phyloP scores from a whole-genome alignment of 139 green algal genomes.

The Protoeuglena noctilucae region DNA sequence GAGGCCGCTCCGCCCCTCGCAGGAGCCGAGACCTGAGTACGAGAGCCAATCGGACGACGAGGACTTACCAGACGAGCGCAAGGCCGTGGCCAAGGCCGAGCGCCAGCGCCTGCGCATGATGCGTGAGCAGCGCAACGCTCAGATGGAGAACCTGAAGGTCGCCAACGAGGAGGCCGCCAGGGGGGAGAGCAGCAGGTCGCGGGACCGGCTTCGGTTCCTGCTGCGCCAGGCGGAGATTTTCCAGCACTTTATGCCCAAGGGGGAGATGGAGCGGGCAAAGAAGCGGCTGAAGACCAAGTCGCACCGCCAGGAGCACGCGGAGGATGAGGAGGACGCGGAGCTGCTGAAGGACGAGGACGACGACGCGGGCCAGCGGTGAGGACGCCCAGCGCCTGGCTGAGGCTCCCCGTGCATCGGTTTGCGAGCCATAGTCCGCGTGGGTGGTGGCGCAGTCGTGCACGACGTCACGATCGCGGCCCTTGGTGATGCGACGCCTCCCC shows the following conservation, averaged over 20 bases:
- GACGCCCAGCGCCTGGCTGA: slow-evolving; percentile 17
- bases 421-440: background rate
- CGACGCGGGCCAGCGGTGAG: slow-evolving; percentile 22
- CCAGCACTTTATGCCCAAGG: slow-evolving; percentile 71
- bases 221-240: slow-evolving; percentile 95
- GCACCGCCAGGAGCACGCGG: slow-evolving; percentile 39
- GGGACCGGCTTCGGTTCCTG: slow-evolving; percentile 76
- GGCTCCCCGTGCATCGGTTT: too few relatives aligned
- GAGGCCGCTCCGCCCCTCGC: too few relatives aligned
- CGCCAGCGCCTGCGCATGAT: background rate
- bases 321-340: slow-evolving; percentile 85
- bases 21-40: too few relatives aligned
- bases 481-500: background rate
- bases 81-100: background rate
- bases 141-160: background rate
- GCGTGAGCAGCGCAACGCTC: background rate
- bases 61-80: too few relatives aligned
- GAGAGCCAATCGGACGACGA: too few relatives aligned
- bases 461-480: background rate
- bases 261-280: slow-evolving; percentile 12
- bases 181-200: slow-evolving; percentile 13
- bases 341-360: slow-evolving; percentile 77
- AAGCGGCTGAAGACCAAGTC: slow-evolving; percentile 24
- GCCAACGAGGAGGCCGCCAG: background rate
- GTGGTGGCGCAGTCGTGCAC: slow-evolving; percentile 4